phyloP scores from a whole-genome alignment of 2,329 filamentous ascomycete genomes.

The Diplocarpon mali region DNA sequence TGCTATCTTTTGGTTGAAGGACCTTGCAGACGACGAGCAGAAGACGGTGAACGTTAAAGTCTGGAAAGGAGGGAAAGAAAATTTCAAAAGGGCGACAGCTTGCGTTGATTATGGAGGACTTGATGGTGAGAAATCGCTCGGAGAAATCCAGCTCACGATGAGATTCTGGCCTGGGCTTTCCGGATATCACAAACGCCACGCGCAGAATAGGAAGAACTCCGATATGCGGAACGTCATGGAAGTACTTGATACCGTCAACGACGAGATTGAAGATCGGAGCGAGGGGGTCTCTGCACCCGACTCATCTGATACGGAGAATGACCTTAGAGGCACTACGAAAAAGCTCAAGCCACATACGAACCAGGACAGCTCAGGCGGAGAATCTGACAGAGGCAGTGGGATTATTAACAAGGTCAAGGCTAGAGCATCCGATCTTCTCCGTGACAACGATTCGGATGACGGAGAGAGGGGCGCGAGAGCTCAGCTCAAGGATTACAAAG shows the following conservation, averaged over 20 bases:
- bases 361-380: conserved; percentile 5
- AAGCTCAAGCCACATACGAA: conserved; percentile 17
- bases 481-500: conserved; percentile 48
- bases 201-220: conserved; percentile 37
- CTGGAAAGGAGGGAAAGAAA: conserved; percentile 45
- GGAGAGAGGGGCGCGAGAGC: conserved; percentile 36
- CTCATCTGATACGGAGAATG: conserved; percentile 1
- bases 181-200: conserved; percentile 40
- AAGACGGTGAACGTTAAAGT: conserved; percentile 46
- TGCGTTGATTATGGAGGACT: conserved; percentile 26
- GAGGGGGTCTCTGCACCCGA: too few species aligned
- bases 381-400: conserved; percentile 5
- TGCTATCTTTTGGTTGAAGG: conserved; percentile 55
- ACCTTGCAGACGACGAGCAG: conserved; percentile 58
- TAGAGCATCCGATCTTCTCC: conserved; percentile 22
- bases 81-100: conserved; percentile 43
- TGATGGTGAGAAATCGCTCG: conserved; percentile 41
- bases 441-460: conserved; percentile 32
- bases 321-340: not conserved
- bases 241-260: conserved; percentile 48
- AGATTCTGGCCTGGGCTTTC: conserved; percentile 46
- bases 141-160: conserved; percentile 44
- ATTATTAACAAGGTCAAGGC: conserved; percentile 14
- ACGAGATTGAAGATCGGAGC: conserved; percentile 34
- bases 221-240: conserved; percentile 51